Base-by-base conservation (phyloP, 2,329 filamentous ascomycete species). In the Orbilia javanica region DNA sequence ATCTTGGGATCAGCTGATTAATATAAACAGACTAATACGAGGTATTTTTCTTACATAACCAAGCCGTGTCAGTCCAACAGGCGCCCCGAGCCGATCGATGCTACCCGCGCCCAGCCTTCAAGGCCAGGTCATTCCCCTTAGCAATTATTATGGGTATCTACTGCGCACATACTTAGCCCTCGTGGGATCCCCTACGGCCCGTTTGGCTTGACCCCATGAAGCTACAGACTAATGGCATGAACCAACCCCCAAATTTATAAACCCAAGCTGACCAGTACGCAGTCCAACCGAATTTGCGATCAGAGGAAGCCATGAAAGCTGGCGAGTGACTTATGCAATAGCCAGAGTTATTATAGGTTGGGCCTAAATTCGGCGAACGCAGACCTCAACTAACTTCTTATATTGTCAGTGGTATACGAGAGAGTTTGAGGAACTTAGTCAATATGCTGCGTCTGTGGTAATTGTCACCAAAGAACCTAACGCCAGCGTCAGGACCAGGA, bases 1-100 rank as follows among this genome's bases (percentile, higher is more conserved):
- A 77, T 71, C 67, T 71, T 60, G 52, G 62, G 67, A 74, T 70
- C 75, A 69, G 67, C 70, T 68, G 50, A 72, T 70, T 75, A 79
- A 73, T 78, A 65, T 79, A 79, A 77, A 70, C 55, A 57, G 39
- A 68, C 63, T 68, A 69, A 65, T 44, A 80, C 68, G 65, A 64
- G 79, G 60, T 63, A 66, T 70, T 74, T 72, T 73, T 63, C 39
- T 71, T 57, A 73, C 42, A 69, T 66, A 70, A 79, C 57, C 60
- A 79, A 72, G 80, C 76, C 79, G 79, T 68, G 57, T 60, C 52
- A 62, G 53, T 55, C 48, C 44, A 39, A 48, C 70, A 64, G 66
- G 63, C 75, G 36, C 74, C 53, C 68, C 68, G 39, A 69, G n/a
- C 62, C 48, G 46, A 64, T 48, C 52, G 69, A 69, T 69, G 50